Evolutionary conservation across 2,329 filamentous ascomycete species (phyloP), one percentile per base, ranked within the genome.

Genomic region (Blumeriella jaapii): DNA sequence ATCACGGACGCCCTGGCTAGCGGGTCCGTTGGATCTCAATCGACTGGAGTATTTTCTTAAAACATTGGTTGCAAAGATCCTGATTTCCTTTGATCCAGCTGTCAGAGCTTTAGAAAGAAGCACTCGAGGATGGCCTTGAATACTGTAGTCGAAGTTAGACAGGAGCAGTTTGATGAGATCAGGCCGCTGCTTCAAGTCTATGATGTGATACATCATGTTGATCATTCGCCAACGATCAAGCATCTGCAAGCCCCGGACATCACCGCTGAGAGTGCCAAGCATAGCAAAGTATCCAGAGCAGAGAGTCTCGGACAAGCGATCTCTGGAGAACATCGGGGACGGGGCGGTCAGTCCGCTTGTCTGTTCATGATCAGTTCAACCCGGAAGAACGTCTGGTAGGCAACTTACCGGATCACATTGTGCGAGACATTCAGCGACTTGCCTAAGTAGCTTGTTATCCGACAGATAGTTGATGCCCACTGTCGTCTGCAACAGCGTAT

Each of bases 181-280:
- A 29, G 89, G 85, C 2, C 91, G 80, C 57, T 91, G 82, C 50
- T 82, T 85, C 28, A 94, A 67, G 53, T 96, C 89, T 39, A 95
- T 73, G 42, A 98, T 94, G 59, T 96, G 91, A 56, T 98, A 98
- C 68, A 96, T 93, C 85, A 98, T 98, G 59, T 96, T 96, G 61
- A 95, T 87, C 69, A 98, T 93, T 50, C 86, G 84, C 89, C 91
- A 96, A 50, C 85, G 70, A 56, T 96, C 89, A 54, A 98, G 73
- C 62, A 98, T 89, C 42, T 81, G 76, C 15, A 96, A 68, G 0
- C 91, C 91, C 49, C 80, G 83, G 0, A 71, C 63, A 51, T 94
- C 85, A 34, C 79, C 79, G 49, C 82, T 96, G 39, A 98, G 61
- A 8, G 84, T 78, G 6, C 91, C 93, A 2, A 98, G 64, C 66